Evolutionary conservation across 1,284 basidiomycete species (phyloP).

Genomic region (Ceratobasidium sp.): DNA sequence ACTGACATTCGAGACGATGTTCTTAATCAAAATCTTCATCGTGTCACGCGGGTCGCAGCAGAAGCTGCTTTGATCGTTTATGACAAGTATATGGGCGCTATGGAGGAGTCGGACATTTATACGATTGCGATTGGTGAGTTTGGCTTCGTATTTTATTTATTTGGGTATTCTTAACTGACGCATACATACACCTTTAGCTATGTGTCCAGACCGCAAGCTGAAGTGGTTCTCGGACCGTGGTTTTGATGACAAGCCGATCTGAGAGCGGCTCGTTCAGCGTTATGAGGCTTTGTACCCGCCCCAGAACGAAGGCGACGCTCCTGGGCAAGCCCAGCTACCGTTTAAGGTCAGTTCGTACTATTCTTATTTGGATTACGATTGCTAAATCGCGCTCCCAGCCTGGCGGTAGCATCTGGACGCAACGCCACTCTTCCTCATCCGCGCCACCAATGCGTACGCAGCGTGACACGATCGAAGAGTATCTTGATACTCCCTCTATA

Average conservation of each 20-base stretch:
- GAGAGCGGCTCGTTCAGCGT: background rate
- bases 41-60: constrained; percentile 7
- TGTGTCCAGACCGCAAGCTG: constrained; percentile 32
- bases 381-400: background rate
- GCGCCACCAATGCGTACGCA: background rate
- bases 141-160: background rate
- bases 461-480: constrained; percentile 11
- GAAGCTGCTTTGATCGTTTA: background rate
- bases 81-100: constrained; percentile 25
- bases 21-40: background rate
- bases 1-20: constrained; percentile 18
- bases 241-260: background rate
- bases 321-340: background rate
- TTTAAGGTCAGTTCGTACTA: background rate
- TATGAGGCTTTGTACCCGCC: background rate
- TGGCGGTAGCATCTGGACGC: constrained; percentile 28
- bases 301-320: background rate
- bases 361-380: background rate
- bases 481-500: constrained; percentile 8
- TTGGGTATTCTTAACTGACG: background rate
- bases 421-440: constrained; percentile 25
- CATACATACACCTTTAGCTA: constrained; percentile 5
- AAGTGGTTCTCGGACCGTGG: constrained; percentile 25
- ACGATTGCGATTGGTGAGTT: background rate
- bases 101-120: constrained; percentile 18